A percentile compares a stretch with the other conserved stretches of the same genome.
Conservation (phyloP, 306 rosid species). For the Elaeagnus macrophylla region DNA sequence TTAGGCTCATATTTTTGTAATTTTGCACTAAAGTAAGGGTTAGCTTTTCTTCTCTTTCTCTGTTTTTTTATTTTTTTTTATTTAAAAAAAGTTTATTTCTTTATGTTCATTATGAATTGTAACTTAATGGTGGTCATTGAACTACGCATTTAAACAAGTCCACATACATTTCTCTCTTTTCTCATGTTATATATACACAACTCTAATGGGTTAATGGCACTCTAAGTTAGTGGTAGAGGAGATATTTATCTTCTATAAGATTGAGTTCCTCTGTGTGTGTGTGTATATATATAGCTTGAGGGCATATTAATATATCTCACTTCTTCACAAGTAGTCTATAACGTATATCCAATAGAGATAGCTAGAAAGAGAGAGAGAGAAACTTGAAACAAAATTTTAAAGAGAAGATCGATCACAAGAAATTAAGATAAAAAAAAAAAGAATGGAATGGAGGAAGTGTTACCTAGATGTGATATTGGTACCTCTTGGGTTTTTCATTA, state of each 20-base stretch:
- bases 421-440: background rate
- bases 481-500: slow-evolving; percentile 51
- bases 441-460: slow-evolving; percentile 80
- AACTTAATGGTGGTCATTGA: slow-evolving; percentile 6
- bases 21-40: slow-evolving; percentile 30
- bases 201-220: slow-evolving; percentile 10
- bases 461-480: slow-evolving; percentile 80
- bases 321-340: background rate
- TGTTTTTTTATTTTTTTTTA: slow-evolving; percentile 7
- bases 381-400: background rate
- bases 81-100: background rate
- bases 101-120: background rate
- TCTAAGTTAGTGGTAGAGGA: background rate
- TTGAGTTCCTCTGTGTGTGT: background rate
- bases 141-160: slow-evolving; percentile 32
- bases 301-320: too few species aligned
- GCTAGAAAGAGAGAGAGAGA: background rate
- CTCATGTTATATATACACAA: slow-evolving; percentile 26
- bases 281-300: too few species aligned
- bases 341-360: background rate
- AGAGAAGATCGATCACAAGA: background rate
- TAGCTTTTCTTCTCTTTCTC: background rate
- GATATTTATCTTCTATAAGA: background rate
- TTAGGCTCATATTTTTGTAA: slow-evolving; percentile 24
- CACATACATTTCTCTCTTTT: slow-evolving; percentile 30